Base-by-base conservation (phyloP, 225 moss, liverwort and hornwort genomes). In the Marchantia paleacea region DNA sequence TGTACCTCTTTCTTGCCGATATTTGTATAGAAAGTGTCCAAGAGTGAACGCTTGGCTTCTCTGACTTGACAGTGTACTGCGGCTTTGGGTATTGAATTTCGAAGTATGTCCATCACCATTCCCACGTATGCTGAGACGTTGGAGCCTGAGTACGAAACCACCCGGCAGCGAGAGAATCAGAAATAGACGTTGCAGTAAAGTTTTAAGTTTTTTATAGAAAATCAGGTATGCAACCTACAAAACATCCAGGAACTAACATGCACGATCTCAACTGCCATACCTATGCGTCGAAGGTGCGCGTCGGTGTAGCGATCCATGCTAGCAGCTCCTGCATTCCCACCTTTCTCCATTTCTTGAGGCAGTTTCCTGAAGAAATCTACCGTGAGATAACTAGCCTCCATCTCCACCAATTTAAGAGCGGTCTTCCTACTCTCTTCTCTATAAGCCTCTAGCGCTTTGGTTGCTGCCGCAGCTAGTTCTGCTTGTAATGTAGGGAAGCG, bases 371-470 rank as follows among this genome's bases (percentile, higher is more conserved):
- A 93, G 64, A 95, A 95, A 30, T 92, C 95, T 13, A 92, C 93
- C 7, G 95, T 95, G 0, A 95, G 83, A 76, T 95, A 95, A 82
- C 92, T 90, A 58, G 91, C 87, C 81, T 95, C 95, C 95, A 95
- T 95, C 78, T 95, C 95, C 69, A 95, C 95, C 85, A 95, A 79
- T 75, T 87, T 91, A 50, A 91, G 69, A 5, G 85, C 82, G 64
- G 92, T 95, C 79, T 92, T 95, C 89, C 91, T 90, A 83, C 93
- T 92, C 0, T 95, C 95, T 68, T 95, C 95, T 73, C 93, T 89
- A 78, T 89, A 95, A 12, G 0, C 54, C 85, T 95, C 95, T 52
- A 90, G 70, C 12, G 90, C 86, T 71, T 83, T 70, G 48, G 86
- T 88, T 29, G 90, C 88, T 4, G 90, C 85, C 24, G 87, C 83